Base-by-base conservation (phyloP, 1,139 yeast species). In the Taphrina betulina region DNA sequence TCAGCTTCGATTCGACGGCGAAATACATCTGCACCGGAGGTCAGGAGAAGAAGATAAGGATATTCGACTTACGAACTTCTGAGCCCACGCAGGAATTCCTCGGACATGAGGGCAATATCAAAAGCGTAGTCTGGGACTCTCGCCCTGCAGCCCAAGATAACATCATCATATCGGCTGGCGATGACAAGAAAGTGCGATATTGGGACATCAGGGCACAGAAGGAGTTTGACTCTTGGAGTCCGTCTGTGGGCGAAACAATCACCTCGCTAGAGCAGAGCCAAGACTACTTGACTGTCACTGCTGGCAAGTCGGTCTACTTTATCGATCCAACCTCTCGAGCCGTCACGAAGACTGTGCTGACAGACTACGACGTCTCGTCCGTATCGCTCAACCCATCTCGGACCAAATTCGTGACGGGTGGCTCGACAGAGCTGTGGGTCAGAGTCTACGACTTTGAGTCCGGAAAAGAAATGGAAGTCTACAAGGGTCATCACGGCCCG, bases 401-500 rank as follows among this genome's bases (percentile, higher is more conserved):
- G 14, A 60, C 63, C 5, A 62, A 60, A 54, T 62, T 70, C 40
- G 62, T 67, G 12, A 68, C 72, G 2, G 73, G 73, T 3, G 62
- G 66, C 29, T 37, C 66, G 8, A 57, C 60, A 0, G 73, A 71
- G 38, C 68, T 72, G 1, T 70, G 72, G 71, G 69, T 69, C 7
- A 62, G 73, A 4, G 59, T 69, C 7, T 70, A 71, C 58, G 69
- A 67, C 42, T 64, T 63, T 48, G 63, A 59, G 14, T 60, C 68
- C 12, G 70, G 70, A 2, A 61, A 62, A 40, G 62, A 66, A 20
- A 54, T 66, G 38, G 64, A 61, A 16, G 58, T 61, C 16, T 41
- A 63, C 45, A 69, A 67, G 50, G 72, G 70, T 3, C 74, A 71
- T 50, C 73, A 70, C 58, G 74, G 74, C 1, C 73, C 74, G 0